These are phyloP conservation scores for Melastoma candidum DNA, from an alignment of 441 rosid genomes.

Conservation along the genomic window DNA sequence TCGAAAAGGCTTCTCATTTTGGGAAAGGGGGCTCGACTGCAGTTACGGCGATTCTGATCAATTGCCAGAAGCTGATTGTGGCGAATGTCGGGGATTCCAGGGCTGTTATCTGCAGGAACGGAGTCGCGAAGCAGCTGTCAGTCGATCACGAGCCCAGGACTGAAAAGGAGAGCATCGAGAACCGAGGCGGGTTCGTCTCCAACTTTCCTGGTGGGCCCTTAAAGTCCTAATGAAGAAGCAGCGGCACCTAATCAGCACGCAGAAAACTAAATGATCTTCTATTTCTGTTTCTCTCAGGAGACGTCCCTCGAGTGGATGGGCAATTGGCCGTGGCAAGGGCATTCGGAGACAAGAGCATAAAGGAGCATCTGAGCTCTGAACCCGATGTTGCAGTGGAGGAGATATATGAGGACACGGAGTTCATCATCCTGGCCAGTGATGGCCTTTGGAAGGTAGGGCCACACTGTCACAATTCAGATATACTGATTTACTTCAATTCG, in stretches of 20 bases:
- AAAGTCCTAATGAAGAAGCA: too few relatives aligned
- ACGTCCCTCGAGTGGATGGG: constrained; percentile 86
- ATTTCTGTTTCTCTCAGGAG: constrained; percentile 34
- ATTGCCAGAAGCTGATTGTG: constrained; percentile 57
- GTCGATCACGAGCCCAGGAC: constrained; percentile 75
- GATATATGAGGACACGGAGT: constrained; percentile 50
- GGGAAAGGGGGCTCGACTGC: constrained; percentile 95
- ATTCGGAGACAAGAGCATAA: constrained; percentile 82
- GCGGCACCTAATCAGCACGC: too few relatives aligned
- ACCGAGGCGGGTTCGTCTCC: constrained; percentile 79
- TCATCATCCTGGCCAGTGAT: constrained; percentile 75
- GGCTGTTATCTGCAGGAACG: constrained; percentile 60
- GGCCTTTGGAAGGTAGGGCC: constrained; percentile 78
- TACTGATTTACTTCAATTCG: background rate
- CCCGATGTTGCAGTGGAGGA: constrained; percentile 51
- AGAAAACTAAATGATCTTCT: too few relatives aligned
- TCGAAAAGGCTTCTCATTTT: constrained; percentile 54
- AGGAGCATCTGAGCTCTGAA: constrained; percentile 82
- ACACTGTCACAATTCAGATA: background rate
- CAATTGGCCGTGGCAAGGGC: constrained; percentile 92
- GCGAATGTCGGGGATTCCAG: constrained; percentile 94
- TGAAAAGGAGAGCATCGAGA: constrained; percentile 62
- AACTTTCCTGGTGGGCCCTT: constrained; percentile 58
- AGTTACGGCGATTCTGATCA: constrained; percentile 73
- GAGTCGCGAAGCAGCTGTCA: constrained; percentile 65